Base-by-base conservation (phyloP, 805 yeast genomes). In the Candida golubevii region DNA sequence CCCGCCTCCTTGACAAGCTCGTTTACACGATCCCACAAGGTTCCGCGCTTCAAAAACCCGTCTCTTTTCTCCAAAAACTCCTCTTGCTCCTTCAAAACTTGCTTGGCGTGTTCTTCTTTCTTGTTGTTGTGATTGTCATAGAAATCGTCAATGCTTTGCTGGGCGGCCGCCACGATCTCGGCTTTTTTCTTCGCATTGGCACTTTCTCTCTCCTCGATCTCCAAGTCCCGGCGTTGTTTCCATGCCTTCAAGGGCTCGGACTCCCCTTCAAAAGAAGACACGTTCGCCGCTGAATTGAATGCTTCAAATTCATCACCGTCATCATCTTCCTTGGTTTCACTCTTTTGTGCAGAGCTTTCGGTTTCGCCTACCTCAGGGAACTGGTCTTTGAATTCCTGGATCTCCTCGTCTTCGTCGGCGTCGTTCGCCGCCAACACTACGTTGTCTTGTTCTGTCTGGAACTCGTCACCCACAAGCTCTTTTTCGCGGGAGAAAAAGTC, bases 51-150 rank as follows among this genome's bases (percentile, higher is more conserved):
- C 57, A 75, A 76, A 59, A 67, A 81, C 28, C 77, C 75, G 61
- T 89, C 96, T 61, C 93, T 82, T 57, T 84, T 80, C 44, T 75
- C 79, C 49, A 86, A 62, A 61, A 84, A 89, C 48, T 78, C 79
- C 53, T 78, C 81, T 55, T 88, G 87, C 54, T 85, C 93, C 41
- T 72, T 70, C 60, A 74, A 72, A 10, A 86, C 83, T 46, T 77
- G 75, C 48, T 78, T 82, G 44, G 82, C 69, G 41, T 81, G 78
- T 52, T 77, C 77, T 42, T 88, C 91, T 65, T 82, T 85, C 71
- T 90, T 90, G 60, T 75, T 72, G 69, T 88, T 89, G 74, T 91
- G 91, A 60, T 83, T 83, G 56, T 88, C 96, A 65, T 91, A 91
- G 65, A 91, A 91, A 51, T 86, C 96, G 62, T 91, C 97, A 58